Evolutionary conservation across 2,329 filamentous ascomycete genomes (phyloP).

Genomic region (Teratosphaeria viscida): DNA sequence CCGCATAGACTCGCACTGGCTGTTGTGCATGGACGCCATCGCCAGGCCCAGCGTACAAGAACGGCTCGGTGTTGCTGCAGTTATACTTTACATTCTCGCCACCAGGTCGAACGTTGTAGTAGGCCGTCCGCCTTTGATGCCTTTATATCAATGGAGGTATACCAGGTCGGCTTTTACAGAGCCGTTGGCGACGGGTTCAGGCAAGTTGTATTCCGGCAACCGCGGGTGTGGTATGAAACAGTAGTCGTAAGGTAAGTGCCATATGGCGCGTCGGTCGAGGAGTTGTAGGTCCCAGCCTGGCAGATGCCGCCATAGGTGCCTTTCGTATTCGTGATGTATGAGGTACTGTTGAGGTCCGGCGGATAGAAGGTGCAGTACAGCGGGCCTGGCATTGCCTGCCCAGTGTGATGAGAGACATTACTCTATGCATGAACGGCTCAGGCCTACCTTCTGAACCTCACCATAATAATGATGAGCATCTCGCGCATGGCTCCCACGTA

Average conservation of each 20-base stretch:
- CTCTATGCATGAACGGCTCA: background rate
- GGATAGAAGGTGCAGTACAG: background rate
- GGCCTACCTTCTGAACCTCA: background rate
- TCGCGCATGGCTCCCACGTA: background rate
- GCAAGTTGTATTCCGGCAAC: background rate
- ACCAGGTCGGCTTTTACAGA: background rate
- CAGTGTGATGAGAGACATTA: background rate
- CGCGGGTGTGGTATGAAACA: background rate
- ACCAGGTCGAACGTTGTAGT: background rate
- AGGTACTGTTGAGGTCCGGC: background rate
- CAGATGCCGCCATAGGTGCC: background rate
- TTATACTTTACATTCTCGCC: background rate
- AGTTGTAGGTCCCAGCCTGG: background rate
- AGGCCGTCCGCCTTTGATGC: background rate
- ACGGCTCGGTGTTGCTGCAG: background rate
- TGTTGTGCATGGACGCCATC: background rate
- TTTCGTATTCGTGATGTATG: background rate
- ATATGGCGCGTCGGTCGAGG: background rate
- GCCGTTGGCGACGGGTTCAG: background rate
- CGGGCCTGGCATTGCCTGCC: background rate
- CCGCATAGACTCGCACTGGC: background rate
- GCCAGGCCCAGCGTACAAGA: background rate
- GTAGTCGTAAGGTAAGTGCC: constrained; percentile 1
- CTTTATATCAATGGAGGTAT: background rate
- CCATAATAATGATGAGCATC: background rate